phyloP scores from a whole-genome alignment of 805 yeast species.

The Wickerhamomyces pijperi region DNA sequence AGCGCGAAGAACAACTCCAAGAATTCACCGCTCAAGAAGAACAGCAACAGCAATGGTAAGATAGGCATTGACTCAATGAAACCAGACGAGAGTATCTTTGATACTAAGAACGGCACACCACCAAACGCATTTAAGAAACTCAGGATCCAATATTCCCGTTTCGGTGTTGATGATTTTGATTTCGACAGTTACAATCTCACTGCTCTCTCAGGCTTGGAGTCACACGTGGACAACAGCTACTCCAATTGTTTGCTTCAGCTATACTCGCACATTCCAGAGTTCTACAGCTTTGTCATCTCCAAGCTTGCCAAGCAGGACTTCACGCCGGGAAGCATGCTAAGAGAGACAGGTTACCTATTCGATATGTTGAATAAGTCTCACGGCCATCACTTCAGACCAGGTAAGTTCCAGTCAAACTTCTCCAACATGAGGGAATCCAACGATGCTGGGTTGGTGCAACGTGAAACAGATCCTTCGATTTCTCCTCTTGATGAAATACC shows the following conservation, averaged over 20 bases:
- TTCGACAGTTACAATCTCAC: constrained; percentile 77
- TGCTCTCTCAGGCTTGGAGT: constrained; percentile 72
- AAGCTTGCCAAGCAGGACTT: constrained; percentile 45
- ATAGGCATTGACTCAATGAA: constrained; percentile 5
- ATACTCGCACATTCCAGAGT: constrained; percentile 62
- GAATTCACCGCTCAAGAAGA: constrained; percentile 5
- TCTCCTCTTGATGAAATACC: constrained; percentile 10
- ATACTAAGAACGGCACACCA: constrained; percentile 18
- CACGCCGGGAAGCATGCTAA: constrained; percentile 39
- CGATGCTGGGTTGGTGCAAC: constrained; percentile 40
- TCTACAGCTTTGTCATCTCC: constrained; percentile 53
- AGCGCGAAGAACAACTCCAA: constrained; percentile 33
- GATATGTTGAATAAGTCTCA: constrained; percentile 84
- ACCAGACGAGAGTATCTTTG: constrained; percentile 20
- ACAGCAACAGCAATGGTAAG: neutral
- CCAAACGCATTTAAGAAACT: constrained; percentile 72
- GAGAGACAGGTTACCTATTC: constrained; percentile 79
- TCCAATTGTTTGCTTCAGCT: constrained; percentile 73
- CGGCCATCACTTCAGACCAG: constrained; percentile 70
- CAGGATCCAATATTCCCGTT: constrained; percentile 72
- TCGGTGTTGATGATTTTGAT: constrained; percentile 92
- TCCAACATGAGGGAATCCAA: constrained; percentile 38
- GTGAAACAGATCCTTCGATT: constrained; percentile 5
- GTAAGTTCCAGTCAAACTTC: constrained; percentile 59
- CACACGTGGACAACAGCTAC: constrained; percentile 69